Conservation (phyloP, 2,329 filamentous ascomycete genomes). For the Diaporthe capsici region DNA sequence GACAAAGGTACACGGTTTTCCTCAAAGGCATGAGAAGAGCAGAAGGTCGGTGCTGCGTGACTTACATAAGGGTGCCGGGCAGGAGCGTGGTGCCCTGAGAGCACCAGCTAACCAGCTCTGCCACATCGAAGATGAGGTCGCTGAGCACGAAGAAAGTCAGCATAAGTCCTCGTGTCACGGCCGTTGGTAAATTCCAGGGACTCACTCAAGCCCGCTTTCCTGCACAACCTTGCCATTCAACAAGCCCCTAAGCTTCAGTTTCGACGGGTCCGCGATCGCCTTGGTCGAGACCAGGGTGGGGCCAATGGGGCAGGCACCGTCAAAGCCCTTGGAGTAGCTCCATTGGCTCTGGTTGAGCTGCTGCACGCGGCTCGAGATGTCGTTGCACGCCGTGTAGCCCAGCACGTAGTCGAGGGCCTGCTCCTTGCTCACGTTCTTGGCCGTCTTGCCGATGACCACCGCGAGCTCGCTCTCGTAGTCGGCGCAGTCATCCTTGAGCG, state of each 20-base stretch:
- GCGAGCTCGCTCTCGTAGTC: conserved; percentile 74
- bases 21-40: too few relatives aligned
- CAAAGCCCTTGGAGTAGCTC: conserved; percentile 72
- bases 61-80: conserved; percentile 55
- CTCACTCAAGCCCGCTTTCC: conserved; percentile 49
- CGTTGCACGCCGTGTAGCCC: conserved; percentile 70
- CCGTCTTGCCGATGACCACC: conserved; percentile 65
- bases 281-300: conserved; percentile 63
- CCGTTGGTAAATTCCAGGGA: conserved; percentile 42
- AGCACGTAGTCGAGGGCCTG: conserved; percentile 73
- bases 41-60: not conserved
- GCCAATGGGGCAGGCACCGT: conserved; percentile 68
- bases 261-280: conserved; percentile 57
- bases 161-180: not conserved
- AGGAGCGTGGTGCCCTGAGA: conserved; percentile 60
- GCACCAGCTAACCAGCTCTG: conserved; percentile 58
- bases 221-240: conserved; percentile 68
- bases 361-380: conserved; percentile 71
- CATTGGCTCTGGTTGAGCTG: conserved; percentile 69
- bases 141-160: conserved; percentile 49
- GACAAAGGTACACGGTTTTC: not conserved
- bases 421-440: conserved; percentile 68
- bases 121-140: conserved; percentile 68
- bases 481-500: conserved; percentile 65
- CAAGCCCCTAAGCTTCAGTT: conserved; percentile 57